These are phyloP conservation scores for Collybia sp. DNA, from an alignment of 768 basidiomycete genomes.

Conservation along the genomic window DNA sequence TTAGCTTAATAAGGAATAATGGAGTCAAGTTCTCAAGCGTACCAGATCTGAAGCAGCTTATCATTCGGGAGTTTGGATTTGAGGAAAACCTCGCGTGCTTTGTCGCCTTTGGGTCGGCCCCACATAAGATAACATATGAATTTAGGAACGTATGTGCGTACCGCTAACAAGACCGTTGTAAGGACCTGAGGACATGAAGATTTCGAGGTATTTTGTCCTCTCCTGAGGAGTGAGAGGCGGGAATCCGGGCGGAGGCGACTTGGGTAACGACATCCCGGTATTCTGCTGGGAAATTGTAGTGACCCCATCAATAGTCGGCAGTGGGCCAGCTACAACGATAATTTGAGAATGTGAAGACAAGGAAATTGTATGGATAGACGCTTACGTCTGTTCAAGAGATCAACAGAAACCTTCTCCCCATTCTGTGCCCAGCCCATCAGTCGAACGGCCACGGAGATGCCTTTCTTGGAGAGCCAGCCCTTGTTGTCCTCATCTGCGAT, in stretches of 20 bases:
- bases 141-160: conserved; percentile 24
- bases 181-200: conserved; percentile 74
- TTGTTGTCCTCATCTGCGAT: conserved; percentile 92
- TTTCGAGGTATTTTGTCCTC: conserved; percentile 73
- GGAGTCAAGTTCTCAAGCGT: conserved; percentile 15
- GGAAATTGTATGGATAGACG: neutral
- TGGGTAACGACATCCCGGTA: conserved; percentile 56
- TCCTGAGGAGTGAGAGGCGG: conserved; percentile 78
- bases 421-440: conserved; percentile 93
- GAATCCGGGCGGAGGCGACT: conserved; percentile 55
- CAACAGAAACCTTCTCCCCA: conserved; percentile 62
- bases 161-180: conserved; percentile 76
- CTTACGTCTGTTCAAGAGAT: conserved; percentile 71
- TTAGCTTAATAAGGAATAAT: conserved; percentile 5
- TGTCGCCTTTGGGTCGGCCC: conserved; percentile 51
- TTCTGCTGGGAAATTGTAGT: conserved; percentile 50
- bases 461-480: conserved; percentile 86
- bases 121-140: neutral
- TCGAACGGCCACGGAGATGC: conserved; percentile 83
- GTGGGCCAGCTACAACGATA: conserved; percentile 65
- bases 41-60: conserved; percentile 93
- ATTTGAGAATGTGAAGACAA: conserved; percentile 1
- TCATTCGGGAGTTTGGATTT: conserved; percentile 87
- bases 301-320: conserved; percentile 75
- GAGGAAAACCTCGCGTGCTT: conserved; percentile 86